A percentile compares a stretch with the other conserved stretches of the same genome.
Evolutionary conservation across 2,329 filamentous ascomycete species (phyloP).

Genomic region (Trichophyton rubrum): DNA sequence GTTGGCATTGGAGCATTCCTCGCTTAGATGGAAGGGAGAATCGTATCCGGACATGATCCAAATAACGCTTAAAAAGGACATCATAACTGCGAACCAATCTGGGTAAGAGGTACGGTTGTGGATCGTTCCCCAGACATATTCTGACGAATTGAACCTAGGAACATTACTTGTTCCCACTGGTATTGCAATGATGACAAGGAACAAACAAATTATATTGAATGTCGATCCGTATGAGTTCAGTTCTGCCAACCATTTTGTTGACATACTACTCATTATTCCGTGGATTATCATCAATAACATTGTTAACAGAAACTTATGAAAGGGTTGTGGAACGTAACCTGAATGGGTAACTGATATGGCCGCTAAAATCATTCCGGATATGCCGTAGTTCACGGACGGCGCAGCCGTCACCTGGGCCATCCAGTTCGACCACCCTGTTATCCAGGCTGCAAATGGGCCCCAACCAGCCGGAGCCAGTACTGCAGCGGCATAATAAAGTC

Average conservation of each 20-base stretch:
- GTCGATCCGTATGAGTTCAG: slow-evolving; percentile 59
- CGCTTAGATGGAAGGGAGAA: slow-evolving; percentile 57
- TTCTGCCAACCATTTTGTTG: slow-evolving; percentile 56
- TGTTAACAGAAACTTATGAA: slow-evolving; percentile 57
- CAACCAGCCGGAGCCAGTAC: slow-evolving; percentile 55
- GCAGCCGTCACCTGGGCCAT: slow-evolving; percentile 54
- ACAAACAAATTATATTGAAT: slow-evolving; percentile 56
- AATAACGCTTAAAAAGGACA: slow-evolving; percentile 59
- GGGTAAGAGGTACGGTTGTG: slow-evolving; percentile 56
- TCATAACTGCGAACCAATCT: slow-evolving; percentile 53
- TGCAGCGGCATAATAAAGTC: slow-evolving; percentile 61
- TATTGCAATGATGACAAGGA: slow-evolving; percentile 57
- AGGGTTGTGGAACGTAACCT: slow-evolving; percentile 50
- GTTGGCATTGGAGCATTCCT: slow-evolving; percentile 63
- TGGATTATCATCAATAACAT: slow-evolving; percentile 56
- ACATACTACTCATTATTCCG: slow-evolving; percentile 54
- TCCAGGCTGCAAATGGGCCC: slow-evolving; percentile 55
- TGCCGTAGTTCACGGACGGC: slow-evolving; percentile 54
- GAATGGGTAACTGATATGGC: slow-evolving; percentile 57
- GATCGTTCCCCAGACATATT: slow-evolving; percentile 53
- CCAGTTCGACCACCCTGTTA: slow-evolving; percentile 61
- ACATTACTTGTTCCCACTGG: slow-evolving; percentile 47
- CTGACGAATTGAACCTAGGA: slow-evolving; percentile 46
- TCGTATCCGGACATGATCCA: slow-evolving; percentile 60
- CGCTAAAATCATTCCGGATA: slow-evolving; percentile 58